A percentile compares a stretch with the other conserved stretches of the same genome.
Evolutionary conservation across 225 moss, liverwort and hornwort genomes (phyloP).

Genomic region (Pleurozium schreberi): DNA sequence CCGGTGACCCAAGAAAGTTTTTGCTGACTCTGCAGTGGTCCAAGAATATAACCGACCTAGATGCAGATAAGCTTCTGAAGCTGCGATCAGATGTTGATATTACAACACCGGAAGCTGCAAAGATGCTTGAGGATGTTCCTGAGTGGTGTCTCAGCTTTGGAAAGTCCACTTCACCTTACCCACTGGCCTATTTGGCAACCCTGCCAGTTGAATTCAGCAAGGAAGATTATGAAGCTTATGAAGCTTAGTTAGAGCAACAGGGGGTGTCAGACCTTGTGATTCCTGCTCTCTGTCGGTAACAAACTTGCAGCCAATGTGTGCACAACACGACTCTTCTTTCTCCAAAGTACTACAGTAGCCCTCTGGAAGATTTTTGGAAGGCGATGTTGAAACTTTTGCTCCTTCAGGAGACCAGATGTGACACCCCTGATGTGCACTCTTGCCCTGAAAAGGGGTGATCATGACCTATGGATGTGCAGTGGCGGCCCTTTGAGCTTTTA

Average conservation of each 20-base stretch:
- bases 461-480: no score
- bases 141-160: constrained; percentile 77
- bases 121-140: constrained; percentile 50
- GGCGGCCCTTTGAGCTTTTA: not conserved
- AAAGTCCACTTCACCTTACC: constrained; percentile 76
- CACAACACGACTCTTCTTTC: not conserved
- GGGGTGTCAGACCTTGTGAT: not conserved
- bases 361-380: not conserved
- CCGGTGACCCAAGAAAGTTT: constrained; percentile 32
- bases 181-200: constrained; percentile 59
- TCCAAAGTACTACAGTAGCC: not conserved
- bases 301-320: not conserved
- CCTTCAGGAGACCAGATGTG: not conserved
- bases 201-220: constrained; percentile 11
- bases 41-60: constrained; percentile 2
- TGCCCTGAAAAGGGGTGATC: not conserved
- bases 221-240: not conserved
- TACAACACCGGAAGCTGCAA: constrained; percentile 36
- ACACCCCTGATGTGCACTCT: not conserved
- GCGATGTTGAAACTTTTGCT: not conserved
- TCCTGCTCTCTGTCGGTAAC: not conserved
- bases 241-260: not conserved
- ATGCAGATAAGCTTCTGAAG: constrained; percentile 41
- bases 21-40: constrained; percentile 56
- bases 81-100: constrained; percentile 66